A percentile compares a stretch with the other conserved stretches of the same genome.
Conservation (phyloP, 164 flowering plant genomes). For the Annona cherimola region DNA sequence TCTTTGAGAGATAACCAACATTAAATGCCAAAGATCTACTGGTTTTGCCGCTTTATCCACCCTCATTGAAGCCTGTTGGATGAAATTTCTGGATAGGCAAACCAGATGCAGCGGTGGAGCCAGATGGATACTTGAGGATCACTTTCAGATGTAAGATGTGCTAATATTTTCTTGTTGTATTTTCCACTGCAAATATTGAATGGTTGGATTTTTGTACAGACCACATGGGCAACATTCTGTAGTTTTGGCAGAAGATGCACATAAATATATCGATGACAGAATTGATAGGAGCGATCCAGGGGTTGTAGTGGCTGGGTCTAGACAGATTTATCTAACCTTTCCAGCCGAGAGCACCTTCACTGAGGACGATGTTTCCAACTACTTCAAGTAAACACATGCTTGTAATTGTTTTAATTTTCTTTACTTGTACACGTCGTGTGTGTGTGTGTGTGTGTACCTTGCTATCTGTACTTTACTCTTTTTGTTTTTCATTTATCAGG, state of each 20-base stretch:
- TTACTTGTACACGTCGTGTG: not conserved
- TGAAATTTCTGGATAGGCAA: not conserved
- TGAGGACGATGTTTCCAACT: conserved; percentile 80
- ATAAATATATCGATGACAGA: conserved; percentile 46
- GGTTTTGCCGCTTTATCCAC: not conserved
- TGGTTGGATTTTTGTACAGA: conserved; percentile 32
- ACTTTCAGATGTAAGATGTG: not conserved
- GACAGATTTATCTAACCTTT: conserved; percentile 88
- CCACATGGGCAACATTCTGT: conserved; percentile 94
- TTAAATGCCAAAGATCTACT: not conserved
- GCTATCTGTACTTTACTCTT: not conserved
- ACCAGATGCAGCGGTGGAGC: not conserved
- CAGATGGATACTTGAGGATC: not conserved
- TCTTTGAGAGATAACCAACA: not conserved
- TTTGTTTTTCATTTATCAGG: conserved; percentile 26
- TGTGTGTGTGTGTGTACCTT: not conserved
- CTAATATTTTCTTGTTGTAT: not conserved
- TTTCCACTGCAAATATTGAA: not conserved
- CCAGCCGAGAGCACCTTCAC: conserved; percentile 89
- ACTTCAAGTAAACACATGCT: conserved; percentile 51
- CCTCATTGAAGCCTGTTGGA: not conserved
- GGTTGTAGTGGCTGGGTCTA: conserved; percentile 58
- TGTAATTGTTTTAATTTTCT: not conserved
- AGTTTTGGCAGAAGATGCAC: conserved; percentile 73
- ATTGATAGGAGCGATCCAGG: conserved; percentile 65